phyloP scores from a whole-genome alignment of 2,329 filamentous ascomycete species.

The Fusarium siculi region DNA sequence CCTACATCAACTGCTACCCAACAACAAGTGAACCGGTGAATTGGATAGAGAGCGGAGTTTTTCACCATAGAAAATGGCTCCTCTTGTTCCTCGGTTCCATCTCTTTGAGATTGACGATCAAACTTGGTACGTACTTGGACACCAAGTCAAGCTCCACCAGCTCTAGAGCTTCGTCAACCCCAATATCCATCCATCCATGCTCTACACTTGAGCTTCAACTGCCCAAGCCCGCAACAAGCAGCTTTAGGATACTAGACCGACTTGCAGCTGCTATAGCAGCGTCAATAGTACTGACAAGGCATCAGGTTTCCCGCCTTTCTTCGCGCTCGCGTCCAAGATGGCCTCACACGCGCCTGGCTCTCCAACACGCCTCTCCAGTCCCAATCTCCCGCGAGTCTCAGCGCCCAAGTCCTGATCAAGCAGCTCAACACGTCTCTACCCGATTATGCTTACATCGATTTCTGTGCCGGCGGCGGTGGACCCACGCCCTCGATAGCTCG shows the following conservation, averaged over 20 bases:
- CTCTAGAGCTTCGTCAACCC: neutral
- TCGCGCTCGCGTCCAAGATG: slow-evolving; percentile 71
- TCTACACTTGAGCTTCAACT: neutral
- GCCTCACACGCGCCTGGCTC: slow-evolving; percentile 72
- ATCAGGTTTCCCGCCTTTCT: slow-evolving; percentile 73
- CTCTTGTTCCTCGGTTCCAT: slow-evolving; percentile 67
- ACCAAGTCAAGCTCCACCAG: slow-evolving; percentile 3
- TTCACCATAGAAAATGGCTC: slow-evolving; percentile 51
- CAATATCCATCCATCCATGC: neutral
- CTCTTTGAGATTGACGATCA: slow-evolving; percentile 76
- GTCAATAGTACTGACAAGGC: neutral
- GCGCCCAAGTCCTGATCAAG: slow-evolving; percentile 65
- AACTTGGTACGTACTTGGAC: slow-evolving; percentile 62
- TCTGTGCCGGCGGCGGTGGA: slow-evolving; percentile 79
- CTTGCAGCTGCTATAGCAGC: neutral
- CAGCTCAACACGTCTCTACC: slow-evolving; percentile 60
- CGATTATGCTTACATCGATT: slow-evolving; percentile 75
- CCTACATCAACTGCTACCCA: neutral
- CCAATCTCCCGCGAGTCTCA: slow-evolving; percentile 67
- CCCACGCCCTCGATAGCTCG: slow-evolving; percentile 73
- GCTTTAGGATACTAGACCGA: neutral
- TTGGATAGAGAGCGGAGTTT: neutral
- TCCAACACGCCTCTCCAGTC: slow-evolving; percentile 68
- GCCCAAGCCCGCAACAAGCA: neutral
- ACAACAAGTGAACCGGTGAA: neutral